phyloP scores from a whole-genome alignment of 331 rosid genomes.

The Prunus yedoensis region DNA sequence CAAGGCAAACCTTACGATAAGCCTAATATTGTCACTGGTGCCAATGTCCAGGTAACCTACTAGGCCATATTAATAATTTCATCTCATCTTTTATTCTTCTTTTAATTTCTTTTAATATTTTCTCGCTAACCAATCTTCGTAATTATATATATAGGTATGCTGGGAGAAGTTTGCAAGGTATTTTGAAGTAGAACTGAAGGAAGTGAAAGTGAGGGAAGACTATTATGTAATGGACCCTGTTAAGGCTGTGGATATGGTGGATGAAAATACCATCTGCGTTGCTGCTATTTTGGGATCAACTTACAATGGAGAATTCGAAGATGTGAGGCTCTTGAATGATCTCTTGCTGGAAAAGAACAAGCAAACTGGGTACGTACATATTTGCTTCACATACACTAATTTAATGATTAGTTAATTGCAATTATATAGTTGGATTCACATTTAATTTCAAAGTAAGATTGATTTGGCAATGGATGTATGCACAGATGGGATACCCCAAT shows the following conservation, averaged over 20 bases:
- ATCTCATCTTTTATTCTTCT: neutral
- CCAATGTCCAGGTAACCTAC: conserved; percentile 63
- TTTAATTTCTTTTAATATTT: neutral
- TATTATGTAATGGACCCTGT: conserved; percentile 73
- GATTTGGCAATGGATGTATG: neutral
- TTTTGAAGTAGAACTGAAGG: conserved; percentile 67
- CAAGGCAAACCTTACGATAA: conserved; percentile 49
- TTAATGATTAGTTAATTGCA: no score
- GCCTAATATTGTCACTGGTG: conserved; percentile 84
- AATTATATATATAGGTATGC: conserved; percentile 39
- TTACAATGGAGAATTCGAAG: conserved; percentile 65
- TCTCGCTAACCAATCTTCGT: neutral
- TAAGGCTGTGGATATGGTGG: conserved; percentile 70
- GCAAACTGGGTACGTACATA: conserved; percentile 43
- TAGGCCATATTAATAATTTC: neutral
- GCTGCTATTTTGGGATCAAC: conserved; percentile 75
- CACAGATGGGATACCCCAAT: conserved; percentile 77
- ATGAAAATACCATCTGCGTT: conserved; percentile 71
- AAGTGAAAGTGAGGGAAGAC: conserved; percentile 56
- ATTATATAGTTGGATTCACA: no score
- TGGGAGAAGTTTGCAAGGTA: conserved; percentile 79
- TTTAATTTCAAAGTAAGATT: no score
- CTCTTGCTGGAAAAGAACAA: conserved; percentile 50
- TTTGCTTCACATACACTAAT: no score
- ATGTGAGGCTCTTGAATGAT: conserved; percentile 63